Base-by-base conservation (phyloP, 148 eudicot species). In the Vaccinium macrocarpon region DNA sequence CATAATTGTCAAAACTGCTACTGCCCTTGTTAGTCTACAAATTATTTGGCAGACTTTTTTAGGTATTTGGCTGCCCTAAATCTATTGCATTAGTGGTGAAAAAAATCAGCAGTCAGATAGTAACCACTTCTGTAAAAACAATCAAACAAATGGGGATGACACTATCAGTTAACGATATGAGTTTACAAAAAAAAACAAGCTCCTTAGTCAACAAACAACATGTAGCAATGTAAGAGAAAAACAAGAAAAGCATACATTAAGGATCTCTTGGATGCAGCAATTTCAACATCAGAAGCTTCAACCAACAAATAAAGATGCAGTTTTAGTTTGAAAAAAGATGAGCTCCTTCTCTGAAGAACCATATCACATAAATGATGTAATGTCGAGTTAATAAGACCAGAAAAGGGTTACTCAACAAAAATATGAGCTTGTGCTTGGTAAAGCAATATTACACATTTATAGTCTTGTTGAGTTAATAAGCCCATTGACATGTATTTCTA, bases 401-500 rank as follows among this genome's bases (percentile, higher is more conserved):
- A 13, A 42, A 1, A 68, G 0, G 15, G 8, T 10, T 16, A 32
- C 35, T 3, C 6, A 4, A 32, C 48, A 72, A 12, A 51, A 82
- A 70, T 29, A 73, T 8, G 53, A 66, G 49, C 66, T 21, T 68
- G 75, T 42, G 55, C 78, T 27, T 23, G 64, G 38, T 78, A 50
- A 59, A 84, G 16, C 76, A n/a, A 19, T 25, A n/a, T 14, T 15
- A 59, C 19, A 38, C 61, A 50, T 25, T 25, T n/a, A 35, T 48
- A 27, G 64, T 57, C 74, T 74, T 50, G 64, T 50, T 19, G 23
- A 75, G 38, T 77, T 68, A 56, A 66, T 82, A 72, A 81, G 50
- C 57, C 61, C 52, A 64, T 81, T 15, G 29, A 57, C 32, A 71
- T 18, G n/a, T 74, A 23, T 29, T 78, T 62, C 21, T 68, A 38